Percentiles rank a stretch among this genome's conserved stretches.
These are phyloP conservation scores for Fusarium poae DNA, from an alignment of 2,329 filamentous ascomycete species.

Conservation along the genomic window DNA sequence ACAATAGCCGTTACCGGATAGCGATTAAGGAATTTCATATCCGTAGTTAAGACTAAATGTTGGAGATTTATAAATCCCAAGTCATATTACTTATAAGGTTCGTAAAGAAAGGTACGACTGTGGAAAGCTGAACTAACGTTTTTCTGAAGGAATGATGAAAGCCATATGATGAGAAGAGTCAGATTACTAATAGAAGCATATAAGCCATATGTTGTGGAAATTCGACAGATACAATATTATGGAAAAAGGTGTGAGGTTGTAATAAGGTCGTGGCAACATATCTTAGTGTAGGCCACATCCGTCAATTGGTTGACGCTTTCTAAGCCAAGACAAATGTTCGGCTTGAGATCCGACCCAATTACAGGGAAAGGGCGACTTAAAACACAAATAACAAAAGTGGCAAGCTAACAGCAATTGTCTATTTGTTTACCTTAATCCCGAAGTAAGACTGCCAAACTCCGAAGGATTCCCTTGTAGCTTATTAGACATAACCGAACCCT, in stretches of 20 bases:
- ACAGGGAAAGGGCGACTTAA: not conserved
- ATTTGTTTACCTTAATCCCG: not conserved
- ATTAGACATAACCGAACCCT: slow-evolving; percentile 5
- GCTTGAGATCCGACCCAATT: not conserved
- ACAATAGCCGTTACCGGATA: too few species aligned
- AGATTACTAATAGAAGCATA: not conserved
- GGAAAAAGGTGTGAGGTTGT: not conserved
- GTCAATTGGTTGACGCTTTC: not conserved
- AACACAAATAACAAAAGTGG: not conserved
- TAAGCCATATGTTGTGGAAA: too few species aligned
- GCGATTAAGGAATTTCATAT: too few species aligned
- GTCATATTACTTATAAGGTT: too few species aligned
- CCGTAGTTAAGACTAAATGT: too few species aligned
- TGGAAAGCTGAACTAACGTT: too few species aligned
- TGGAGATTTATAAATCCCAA: too few species aligned
- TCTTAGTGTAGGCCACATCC: not conserved
- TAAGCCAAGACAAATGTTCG: not conserved
- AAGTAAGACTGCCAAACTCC: not conserved
- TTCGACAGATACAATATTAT: not conserved
- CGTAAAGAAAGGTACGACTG: too few species aligned
- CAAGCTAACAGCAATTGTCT: not conserved
- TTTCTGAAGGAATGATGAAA: not conserved
- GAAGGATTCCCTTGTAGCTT: not conserved
- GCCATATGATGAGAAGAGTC: not conserved
- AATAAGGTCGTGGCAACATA: not conserved